Base-by-base conservation (phyloP, 2,329 filamentous ascomycete species). In the Aspergillus melleus region DNA sequence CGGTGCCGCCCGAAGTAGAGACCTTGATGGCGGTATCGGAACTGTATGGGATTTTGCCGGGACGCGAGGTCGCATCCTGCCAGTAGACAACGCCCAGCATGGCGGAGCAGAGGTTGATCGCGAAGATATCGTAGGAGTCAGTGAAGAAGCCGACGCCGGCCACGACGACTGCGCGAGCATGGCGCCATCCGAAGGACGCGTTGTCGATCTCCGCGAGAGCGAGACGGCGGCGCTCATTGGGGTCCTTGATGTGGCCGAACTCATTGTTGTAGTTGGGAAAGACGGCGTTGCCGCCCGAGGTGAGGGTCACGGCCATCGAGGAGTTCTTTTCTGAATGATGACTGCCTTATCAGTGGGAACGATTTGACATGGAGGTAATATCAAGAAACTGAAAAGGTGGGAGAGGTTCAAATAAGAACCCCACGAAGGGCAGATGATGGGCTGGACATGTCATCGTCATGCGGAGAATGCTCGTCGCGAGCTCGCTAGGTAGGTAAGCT, bases 91-190 rank as follows among this genome's bases (percentile, higher is more conserved):
- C 86, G 47, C 90, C 91, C 54, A 93, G 74, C 89, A 93, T 92
- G 63, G 85, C 83, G 29, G 89, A 90, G 64, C 89, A 80, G 70
- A 92, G 80, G 64, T 87, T 89, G 67, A 90, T 88, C 70, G 88
- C 87, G 75, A 95, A 95, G 79, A 92, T 91, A 71, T 90, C 88
- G 77, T 93, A 94, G 12, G 90, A 90, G 72, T 94, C 91, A 16
- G 91, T 94, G 77, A 95, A 95, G 85, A 96, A 95, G 67, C 91
- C 91, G 62, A 94, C 89, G 68, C 91, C 91, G 30, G 90, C 90
- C 24, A 94, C 90, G 9, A 90, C 78, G 56, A 90, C 85, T 59
- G 90, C 89, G 46, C 90, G 85, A 60, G 93, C 85, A 71, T 95
- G 91, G 73, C 92, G 91, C 90, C 90, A 94, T 70, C 90, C 89